Evolutionary conservation across 805 yeast genomes (phyloP), one percentile per base, ranked within the genome.

Genomic region (Vanderwaltozyma polyspora): DNA sequence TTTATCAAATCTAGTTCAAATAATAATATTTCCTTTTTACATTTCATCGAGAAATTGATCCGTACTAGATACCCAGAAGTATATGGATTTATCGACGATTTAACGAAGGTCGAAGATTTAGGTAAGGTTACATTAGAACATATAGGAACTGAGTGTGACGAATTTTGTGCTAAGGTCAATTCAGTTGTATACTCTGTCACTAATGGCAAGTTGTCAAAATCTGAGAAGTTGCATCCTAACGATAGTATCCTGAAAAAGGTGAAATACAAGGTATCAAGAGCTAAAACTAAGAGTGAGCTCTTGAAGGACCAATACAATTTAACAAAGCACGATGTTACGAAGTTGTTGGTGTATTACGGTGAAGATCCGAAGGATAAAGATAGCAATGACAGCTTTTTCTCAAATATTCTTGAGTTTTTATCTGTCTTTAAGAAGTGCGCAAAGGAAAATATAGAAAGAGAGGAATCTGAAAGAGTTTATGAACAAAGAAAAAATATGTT

Each of bases 31-130:
- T 77, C 87, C 1, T 73, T 81, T 44, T 62, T 81, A 46, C 89
- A 81, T 49, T 81, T 78, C 44, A 76, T 81, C 38, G 93, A 81
- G 48, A 75, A 70, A 46, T 64, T 77, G 13, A 59, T 79, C n/a
- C 58, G 93, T 38, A 55, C 60, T 1, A 73, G 76, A 39, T 81
- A 76, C 49, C 79, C 86, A 1, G 80, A 78, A 19, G 59, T 74
- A 13, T 66, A 76, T 39, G 64, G 56, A 3, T 80, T 81, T 54
- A 62, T 76, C 24, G 72, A 72, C 35, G 89, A 81, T 34, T 55
- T 81, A 36, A 48, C 62, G 12, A 68, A 62, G 33, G 64, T 79
- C 28, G 46, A 59, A 18, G 74, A 70, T 17, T 69, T 76, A 12
- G 67, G 81, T 10, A 76, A 76, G 36, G 57, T 74, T 19, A 72